Evolutionary conservation across 345 rosid genomes (phyloP).

Genomic region (Gossypium rotundifolium): DNA sequence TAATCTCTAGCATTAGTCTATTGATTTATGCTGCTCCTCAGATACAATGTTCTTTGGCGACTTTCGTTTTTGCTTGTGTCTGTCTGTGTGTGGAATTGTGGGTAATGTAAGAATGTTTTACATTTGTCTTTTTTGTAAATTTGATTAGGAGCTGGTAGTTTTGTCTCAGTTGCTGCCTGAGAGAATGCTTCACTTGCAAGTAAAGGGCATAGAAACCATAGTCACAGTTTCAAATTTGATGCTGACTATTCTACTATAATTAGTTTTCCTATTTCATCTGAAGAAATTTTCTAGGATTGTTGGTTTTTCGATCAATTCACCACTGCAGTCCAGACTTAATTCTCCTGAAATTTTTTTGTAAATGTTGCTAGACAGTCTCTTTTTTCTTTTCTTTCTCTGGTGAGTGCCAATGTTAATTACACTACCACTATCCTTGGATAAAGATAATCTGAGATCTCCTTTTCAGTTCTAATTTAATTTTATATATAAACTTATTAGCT

Average conservation of each 20-base stretch:
- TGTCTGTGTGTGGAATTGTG: background rate
- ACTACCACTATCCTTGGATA: background rate
- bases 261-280: background rate
- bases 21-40: background rate
- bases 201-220: background rate
- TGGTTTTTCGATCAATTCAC: background rate
- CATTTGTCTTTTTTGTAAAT: background rate
- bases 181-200: background rate
- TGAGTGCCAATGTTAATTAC: background rate
- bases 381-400: background rate
- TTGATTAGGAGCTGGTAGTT: background rate
- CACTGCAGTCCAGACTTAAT: background rate
- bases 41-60: background rate
- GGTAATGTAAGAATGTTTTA: background rate
- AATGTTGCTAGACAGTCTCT: background rate
- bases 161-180: background rate
- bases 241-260: background rate
- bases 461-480: background rate
- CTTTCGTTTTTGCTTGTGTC: background rate
- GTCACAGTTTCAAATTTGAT: background rate
- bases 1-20: background rate
- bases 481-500: background rate
- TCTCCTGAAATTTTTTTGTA: background rate
- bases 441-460: background rate
- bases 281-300: background rate